phyloP scores from a whole-genome alignment of 2,329 filamentous ascomycete genomes.

The Metarhizium anisopliae region DNA sequence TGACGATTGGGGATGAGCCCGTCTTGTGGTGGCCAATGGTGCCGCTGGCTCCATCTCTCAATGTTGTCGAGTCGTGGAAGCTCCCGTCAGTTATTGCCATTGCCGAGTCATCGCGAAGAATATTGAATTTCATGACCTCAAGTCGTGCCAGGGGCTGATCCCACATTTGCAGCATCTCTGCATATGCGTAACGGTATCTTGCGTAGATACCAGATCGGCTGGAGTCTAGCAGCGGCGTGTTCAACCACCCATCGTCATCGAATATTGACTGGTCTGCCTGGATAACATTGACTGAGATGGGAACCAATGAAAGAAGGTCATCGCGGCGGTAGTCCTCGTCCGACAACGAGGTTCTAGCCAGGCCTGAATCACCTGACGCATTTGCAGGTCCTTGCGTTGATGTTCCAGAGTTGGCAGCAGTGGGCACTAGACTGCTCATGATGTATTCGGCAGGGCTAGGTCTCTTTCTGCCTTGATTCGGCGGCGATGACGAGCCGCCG shows the following conservation, averaged over 20 bases:
- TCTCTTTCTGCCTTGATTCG: conserved; percentile 38
- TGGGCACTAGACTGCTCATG: conserved; percentile 43
- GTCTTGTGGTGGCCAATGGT: conserved; percentile 26
- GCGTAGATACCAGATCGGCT: conserved; percentile 39
- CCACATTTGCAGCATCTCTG: conserved; percentile 62
- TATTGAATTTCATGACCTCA: conserved; percentile 62
- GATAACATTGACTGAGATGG: conserved; percentile 41
- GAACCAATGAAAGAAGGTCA: conserved; percentile 37
- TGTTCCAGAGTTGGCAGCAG: conserved; percentile 31
- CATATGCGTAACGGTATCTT: conserved; percentile 56
- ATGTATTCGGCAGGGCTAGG: conserved; percentile 55
- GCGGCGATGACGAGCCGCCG: conserved; percentile 34
- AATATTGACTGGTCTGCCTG: conserved; percentile 57
- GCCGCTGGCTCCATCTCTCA: conserved; percentile 29
- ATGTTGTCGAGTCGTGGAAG: conserved; percentile 26
- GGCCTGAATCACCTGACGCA: conserved; percentile 34
- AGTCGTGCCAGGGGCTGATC: conserved; percentile 51
- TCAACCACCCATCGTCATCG: conserved; percentile 59
- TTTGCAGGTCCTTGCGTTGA: conserved; percentile 37
- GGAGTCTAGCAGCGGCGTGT: conserved; percentile 47
- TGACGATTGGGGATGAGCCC: conserved; percentile 41
- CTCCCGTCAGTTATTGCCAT: conserved; percentile 19
- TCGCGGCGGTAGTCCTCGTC: conserved; percentile 44
- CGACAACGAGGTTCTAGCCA: conserved; percentile 41
- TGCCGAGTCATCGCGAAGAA: conserved; percentile 40